These are phyloP conservation scores for Aspergillus sclerotioniger DNA, from an alignment of 495 filamentous ascomycete species.

Conservation along the genomic window DNA sequence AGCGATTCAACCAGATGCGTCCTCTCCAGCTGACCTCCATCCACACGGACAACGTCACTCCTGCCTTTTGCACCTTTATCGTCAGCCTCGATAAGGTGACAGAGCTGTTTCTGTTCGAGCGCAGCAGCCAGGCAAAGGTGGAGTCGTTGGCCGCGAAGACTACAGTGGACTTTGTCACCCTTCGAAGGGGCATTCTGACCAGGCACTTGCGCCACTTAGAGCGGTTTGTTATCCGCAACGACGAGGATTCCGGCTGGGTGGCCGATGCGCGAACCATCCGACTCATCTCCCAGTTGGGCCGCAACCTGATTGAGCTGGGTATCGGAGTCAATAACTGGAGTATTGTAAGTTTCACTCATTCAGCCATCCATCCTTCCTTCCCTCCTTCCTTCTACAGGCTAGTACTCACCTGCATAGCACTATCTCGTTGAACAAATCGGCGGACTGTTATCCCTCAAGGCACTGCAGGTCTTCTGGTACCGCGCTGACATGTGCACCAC, in stretches of 20 bases:
- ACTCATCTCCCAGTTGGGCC: conserved; percentile 44
- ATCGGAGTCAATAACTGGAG: conserved; percentile 46
- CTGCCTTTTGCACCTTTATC: conserved; percentile 48
- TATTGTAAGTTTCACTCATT: conserved; percentile 43
- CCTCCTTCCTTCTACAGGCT: neutral
- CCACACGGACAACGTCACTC: conserved; percentile 59
- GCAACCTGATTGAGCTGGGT: conserved; percentile 51
- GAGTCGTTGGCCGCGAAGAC: neutral
- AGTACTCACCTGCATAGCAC: conserved; percentile 4
- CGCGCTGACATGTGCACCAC: neutral
- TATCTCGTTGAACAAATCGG: conserved; percentile 10
- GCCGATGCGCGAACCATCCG: conserved; percentile 47
- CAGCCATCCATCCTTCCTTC: neutral
- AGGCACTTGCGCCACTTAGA: conserved; percentile 26
- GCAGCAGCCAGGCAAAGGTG: conserved; percentile 40
- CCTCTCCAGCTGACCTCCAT: conserved; percentile 53
- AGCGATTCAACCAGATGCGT: conserved; percentile 45
- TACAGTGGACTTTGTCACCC: conserved; percentile 23
- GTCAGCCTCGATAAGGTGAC: conserved; percentile 47
- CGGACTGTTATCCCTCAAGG: conserved; percentile 8
- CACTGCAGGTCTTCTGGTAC: conserved; percentile 15
- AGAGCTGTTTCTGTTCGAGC: conserved; percentile 59
- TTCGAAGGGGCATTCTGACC: conserved; percentile 44
- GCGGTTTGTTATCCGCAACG: conserved; percentile 30
- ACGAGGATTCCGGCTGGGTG: conserved; percentile 52